Evolutionary conservation across 805 yeast genomes (phyloP).

Genomic region (Candida ipomoeae): DNA sequence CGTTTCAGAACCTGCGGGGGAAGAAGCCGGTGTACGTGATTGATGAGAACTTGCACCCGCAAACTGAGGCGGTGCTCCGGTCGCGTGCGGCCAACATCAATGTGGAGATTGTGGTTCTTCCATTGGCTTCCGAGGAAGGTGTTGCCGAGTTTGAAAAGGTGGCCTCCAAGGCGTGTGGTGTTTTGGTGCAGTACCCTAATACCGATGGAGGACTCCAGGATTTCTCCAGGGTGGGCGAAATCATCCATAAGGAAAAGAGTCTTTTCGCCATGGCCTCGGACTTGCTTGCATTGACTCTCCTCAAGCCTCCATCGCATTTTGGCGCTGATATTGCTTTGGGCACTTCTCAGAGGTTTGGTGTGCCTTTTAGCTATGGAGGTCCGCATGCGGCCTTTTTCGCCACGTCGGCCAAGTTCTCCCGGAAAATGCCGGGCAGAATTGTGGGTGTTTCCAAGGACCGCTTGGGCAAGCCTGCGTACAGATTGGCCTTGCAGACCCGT

Average conservation of each 20-base stretch:
- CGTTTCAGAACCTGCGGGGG: slow-evolving; percentile 62
- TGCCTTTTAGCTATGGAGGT: slow-evolving; percentile 97
- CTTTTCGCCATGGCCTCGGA: slow-evolving; percentile 87
- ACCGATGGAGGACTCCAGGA: slow-evolving; percentile 65
- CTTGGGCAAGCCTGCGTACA: slow-evolving; percentile 79
- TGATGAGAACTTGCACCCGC: slow-evolving; percentile 75
- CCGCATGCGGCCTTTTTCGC: slow-evolving; percentile 99
- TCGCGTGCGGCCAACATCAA: slow-evolving; percentile 76
- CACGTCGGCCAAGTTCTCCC: slow-evolving; percentile 69
- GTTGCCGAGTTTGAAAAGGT: slow-evolving; percentile 23
- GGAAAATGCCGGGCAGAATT: slow-evolving; percentile 95
- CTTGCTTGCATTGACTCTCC: slow-evolving; percentile 77
- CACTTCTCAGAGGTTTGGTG: slow-evolving; percentile 93
- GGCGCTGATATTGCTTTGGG: slow-evolving; percentile 95
- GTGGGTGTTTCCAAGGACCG: slow-evolving; percentile 93
- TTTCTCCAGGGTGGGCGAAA: slow-evolving; percentile 53
- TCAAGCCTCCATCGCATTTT: slow-evolving; percentile 78
- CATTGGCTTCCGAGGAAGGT: slow-evolving; percentile 43
- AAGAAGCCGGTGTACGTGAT: slow-evolving; percentile 68
- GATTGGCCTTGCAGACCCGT: slow-evolving; percentile 94
- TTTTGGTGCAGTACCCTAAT: slow-evolving; percentile 83
- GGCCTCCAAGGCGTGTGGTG: slow-evolving; percentile 60
- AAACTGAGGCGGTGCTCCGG: slow-evolving; percentile 73
- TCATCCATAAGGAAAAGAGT: slow-evolving; percentile 69
- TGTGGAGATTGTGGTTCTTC: slow-evolving; percentile 59